phyloP scores from a whole-genome alignment of 2,329 filamentous ascomycete genomes.

The Arthrocladium fulminans region DNA sequence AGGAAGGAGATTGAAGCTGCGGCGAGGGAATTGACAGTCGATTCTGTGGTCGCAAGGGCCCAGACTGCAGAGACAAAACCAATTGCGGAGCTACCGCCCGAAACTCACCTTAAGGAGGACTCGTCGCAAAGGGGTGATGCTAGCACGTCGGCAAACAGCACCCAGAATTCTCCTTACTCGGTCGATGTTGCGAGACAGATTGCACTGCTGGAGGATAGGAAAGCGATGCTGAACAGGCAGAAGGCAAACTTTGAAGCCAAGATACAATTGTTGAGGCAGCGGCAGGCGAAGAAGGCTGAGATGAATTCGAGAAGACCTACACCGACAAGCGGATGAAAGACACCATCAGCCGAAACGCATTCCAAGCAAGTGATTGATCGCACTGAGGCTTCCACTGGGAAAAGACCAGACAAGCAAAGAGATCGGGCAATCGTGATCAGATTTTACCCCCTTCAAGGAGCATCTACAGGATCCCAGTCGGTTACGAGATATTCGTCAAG shows the following conservation, averaged over 20 bases:
- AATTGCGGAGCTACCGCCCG: background rate
- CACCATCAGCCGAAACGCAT: too few species aligned
- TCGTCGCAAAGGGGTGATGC: background rate
- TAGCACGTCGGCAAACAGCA: background rate
- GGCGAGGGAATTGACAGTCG: background rate
- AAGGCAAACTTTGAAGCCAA: conserved; percentile 2
- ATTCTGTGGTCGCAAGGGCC: too few species aligned
- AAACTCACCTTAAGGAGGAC: background rate
- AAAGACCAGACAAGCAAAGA: background rate
- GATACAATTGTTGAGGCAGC: conserved; percentile 5
- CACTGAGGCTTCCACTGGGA: too few species aligned
- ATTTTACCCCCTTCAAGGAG: too few species aligned
- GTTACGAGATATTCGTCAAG: conserved; percentile 67
- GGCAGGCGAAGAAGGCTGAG: conserved; percentile 1
- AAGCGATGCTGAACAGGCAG: conserved; percentile 6
- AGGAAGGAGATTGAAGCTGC: conserved; percentile 2
- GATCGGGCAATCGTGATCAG: background rate
- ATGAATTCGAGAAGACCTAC: conserved; percentile 8
- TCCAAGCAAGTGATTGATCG: too few species aligned
- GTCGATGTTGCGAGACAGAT: conserved; percentile 6
- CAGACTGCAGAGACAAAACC: background rate
- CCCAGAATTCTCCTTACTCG: background rate
- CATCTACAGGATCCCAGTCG: conserved; percentile 40
- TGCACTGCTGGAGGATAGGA: conserved; percentile 7
- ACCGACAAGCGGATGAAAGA: background rate